Base-by-base conservation (phyloP, 257 asterid species). In the Plantago ovata region DNA sequence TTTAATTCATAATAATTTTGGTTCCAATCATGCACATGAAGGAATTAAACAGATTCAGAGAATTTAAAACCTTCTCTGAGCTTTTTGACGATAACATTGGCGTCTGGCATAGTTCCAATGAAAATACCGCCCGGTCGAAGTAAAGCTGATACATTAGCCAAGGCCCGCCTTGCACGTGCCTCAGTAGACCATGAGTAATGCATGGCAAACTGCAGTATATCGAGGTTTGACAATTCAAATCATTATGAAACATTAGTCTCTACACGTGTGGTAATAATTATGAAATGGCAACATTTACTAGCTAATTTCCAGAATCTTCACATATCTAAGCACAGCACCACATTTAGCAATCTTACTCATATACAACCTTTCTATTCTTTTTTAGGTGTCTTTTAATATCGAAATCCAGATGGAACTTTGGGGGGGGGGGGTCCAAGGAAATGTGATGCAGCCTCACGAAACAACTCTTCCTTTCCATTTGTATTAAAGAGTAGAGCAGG, bases 151-250 rank as follows among this genome's bases (percentile, higher is more conserved):
- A 93, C 84, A 75, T 93, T 89, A 45, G 97, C 92, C 76, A 93
- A 80, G 48, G 99, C 94, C 39, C 89, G 80, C 42, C 99, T 75
- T 41, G 99, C 99, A 70, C 95, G 95, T 54, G 92, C 95, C 84
- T 93, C 97, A 6, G 97, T 86, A 20, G 99, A 93, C 99, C 99
- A 89, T 11, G 98, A 93, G 72, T 93, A 93, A 74, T 93, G 98
- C 98, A 93, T 71, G 28, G 98, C 98, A 77, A 93, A 89, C 97
- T 93, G 87, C 81, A 81, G 61, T 20, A 24, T 57, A 33, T 47
- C 36, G 68, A 52, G 65, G 65, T 59, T 65, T 36, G 49, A 50
- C 22, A 53, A 54, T 60, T 69, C 51, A 67, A 53, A 21, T 28
- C 24, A 44, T 40, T 46, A 54, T 33, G 33, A 51, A 54, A 62